Percentiles rank a stretch among this genome's conserved stretches.
These are phyloP conservation scores for Tricholoma flavovirens DNA, from an alignment of 768 basidiomycete species.

Conservation along the genomic window DNA sequence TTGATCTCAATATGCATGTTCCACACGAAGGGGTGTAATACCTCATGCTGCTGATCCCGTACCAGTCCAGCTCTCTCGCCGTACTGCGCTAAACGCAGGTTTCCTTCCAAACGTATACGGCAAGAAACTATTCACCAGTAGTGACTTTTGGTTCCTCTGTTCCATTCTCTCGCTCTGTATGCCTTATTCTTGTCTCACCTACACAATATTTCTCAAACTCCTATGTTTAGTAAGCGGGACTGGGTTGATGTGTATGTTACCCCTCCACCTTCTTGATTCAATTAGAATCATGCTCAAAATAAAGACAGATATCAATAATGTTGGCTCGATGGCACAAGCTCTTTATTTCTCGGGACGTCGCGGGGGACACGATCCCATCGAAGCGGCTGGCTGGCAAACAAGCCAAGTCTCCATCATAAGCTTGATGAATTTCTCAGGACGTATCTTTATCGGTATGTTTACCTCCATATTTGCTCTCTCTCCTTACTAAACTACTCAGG, in stretches of 20 bases:
- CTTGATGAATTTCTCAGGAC: slow-evolving; percentile 74
- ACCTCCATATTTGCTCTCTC: neutral
- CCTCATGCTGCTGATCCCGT: neutral
- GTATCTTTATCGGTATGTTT: slow-evolving; percentile 65
- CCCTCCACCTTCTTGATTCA: slow-evolving; percentile 5
- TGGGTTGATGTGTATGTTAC: slow-evolving; percentile 66
- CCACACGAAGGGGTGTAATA: neutral
- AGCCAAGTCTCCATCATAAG: slow-evolving; percentile 81
- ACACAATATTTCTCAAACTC: neutral
- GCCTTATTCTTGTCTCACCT: slow-evolving; percentile 26
- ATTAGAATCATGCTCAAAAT: neutral
- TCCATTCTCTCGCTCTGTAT: slow-evolving; percentile 49
- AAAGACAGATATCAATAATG: slow-evolving; percentile 73
- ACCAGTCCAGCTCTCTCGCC: slow-evolving; percentile 7
- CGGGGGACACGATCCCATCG: slow-evolving; percentile 53
- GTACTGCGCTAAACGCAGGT: slow-evolving; percentile 14
- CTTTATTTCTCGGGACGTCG: slow-evolving; percentile 19
- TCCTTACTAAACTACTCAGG: slow-evolving; percentile 34
- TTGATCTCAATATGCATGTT: neutral
- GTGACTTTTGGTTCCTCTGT: slow-evolving; percentile 31
- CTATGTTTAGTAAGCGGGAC: slow-evolving; percentile 54
- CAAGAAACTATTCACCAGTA: slow-evolving; percentile 13
- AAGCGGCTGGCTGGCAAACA: slow-evolving; percentile 72
- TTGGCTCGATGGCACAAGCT: slow-evolving; percentile 66
- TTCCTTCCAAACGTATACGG: slow-evolving; percentile 19